Evolutionary conservation across 208 protist genomes (phyloP).

Genomic region (Trypanosoma brucei): DNA sequence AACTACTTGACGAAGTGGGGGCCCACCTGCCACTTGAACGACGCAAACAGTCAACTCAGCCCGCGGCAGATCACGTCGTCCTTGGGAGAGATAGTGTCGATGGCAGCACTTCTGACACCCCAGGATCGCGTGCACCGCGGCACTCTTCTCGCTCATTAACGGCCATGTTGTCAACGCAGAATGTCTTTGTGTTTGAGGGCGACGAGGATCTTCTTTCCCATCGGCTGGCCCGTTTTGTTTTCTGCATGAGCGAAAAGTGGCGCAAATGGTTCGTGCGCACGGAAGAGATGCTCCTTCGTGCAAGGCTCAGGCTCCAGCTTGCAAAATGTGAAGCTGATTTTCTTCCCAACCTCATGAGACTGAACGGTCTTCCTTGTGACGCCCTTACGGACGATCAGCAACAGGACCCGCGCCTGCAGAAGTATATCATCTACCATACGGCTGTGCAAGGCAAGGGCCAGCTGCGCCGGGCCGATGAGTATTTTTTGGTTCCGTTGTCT

Average conservation of each 20-base stretch:
- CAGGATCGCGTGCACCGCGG: slow-evolving; percentile 25
- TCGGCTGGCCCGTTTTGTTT: slow-evolving; percentile 78
- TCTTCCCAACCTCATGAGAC: slow-evolving; percentile 62
- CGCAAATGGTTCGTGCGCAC: slow-evolving; percentile 79
- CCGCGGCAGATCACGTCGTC: slow-evolving; percentile 15
- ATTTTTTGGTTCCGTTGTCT: slow-evolving; percentile 64
- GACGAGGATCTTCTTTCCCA: slow-evolving; percentile 83
- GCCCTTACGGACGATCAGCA: slow-evolving; percentile 42
- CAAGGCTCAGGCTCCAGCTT: slow-evolving; percentile 62
- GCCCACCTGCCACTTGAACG: slow-evolving; percentile 62
- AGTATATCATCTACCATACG: slow-evolving; percentile 63
- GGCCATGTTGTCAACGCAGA: slow-evolving; percentile 8
- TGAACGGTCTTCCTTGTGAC: slow-evolving; percentile 68
- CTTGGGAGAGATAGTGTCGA: slow-evolving; percentile 19
- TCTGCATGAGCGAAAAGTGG: slow-evolving; percentile 89
- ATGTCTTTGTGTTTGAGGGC: slow-evolving; percentile 51
- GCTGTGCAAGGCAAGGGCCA: slow-evolving; percentile 20
- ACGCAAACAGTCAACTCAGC: slow-evolving; percentile 19
- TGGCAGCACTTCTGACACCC: slow-evolving; percentile 15
- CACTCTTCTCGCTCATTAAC: slow-evolving; percentile 32
- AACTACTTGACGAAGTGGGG: slow-evolving; percentile 62
- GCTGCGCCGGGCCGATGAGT: slow-evolving; percentile 43
- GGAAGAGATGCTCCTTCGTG: slow-evolving; percentile 82
- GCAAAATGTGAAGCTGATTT: slow-evolving; percentile 62
- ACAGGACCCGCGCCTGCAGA: slow-evolving; percentile 33